These are phyloP conservation scores for Penicillium bovifimosum DNA, from an alignment of 495 filamentous ascomycete species.

Conservation along the genomic window DNA sequence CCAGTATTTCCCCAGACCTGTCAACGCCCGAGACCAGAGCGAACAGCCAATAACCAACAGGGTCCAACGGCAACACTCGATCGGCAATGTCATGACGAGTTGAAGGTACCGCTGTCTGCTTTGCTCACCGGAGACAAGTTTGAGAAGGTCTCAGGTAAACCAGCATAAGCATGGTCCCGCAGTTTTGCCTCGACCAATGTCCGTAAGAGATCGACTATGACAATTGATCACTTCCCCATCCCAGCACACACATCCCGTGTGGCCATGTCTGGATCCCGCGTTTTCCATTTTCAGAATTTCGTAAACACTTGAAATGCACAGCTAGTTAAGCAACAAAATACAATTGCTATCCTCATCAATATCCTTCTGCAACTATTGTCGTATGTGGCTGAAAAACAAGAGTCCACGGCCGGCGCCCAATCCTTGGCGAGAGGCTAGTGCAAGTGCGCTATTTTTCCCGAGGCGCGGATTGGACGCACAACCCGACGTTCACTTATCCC, in stretches of 20 bases:
- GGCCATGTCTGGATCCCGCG: too few relatives aligned
- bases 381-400: neutral
- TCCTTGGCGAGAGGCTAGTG: conserved; percentile 9
- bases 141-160: neutral
- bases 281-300: too few relatives aligned
- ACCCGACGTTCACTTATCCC: conserved; percentile 15
- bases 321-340: too few relatives aligned
- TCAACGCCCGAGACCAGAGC: neutral
- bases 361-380: too few relatives aligned
- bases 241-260: too few relatives aligned
- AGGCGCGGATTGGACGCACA: conserved; percentile 13
- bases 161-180: neutral
- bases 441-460: conserved; percentile 19
- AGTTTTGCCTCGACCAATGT: neutral
- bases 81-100: neutral
- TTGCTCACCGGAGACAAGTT: conserved; percentile 10
- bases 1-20: neutral
- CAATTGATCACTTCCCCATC: too few relatives aligned
- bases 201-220: neutral
- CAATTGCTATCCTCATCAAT: too few relatives aligned
- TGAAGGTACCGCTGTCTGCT: neutral
- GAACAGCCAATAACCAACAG: neutral
- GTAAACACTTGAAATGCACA: too few relatives aligned
- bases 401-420: conserved; percentile 6
- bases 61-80: too few relatives aligned